These are phyloP conservation scores for Ophiocordyceps camponoti-floridani DNA, from an alignment of 2,329 filamentous ascomycete species.

Conservation along the genomic window DNA sequence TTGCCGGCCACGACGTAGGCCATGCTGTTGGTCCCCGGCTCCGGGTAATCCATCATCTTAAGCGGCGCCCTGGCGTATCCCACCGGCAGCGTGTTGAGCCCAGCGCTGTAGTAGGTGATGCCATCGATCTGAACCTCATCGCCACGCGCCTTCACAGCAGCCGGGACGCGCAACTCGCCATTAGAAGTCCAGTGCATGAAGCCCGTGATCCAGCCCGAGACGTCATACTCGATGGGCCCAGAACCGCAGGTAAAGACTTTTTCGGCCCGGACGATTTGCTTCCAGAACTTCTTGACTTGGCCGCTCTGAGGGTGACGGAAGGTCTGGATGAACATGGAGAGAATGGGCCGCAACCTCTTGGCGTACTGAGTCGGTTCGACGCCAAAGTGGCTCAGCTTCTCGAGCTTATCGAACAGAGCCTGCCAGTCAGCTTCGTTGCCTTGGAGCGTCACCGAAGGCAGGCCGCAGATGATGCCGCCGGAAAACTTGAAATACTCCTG, in stretches of 20 bases:
- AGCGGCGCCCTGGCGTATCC: constrained; percentile 22
- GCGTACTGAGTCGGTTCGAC: constrained; percentile 20
- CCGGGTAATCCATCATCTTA: constrained; percentile 14
- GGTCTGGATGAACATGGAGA: constrained; percentile 22
- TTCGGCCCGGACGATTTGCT: constrained; percentile 18
- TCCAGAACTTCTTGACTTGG: constrained; percentile 23
- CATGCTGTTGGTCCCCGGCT: constrained; percentile 3
- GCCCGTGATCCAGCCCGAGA: constrained; percentile 30
- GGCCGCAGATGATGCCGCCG: constrained; percentile 20
- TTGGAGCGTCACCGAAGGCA: constrained; percentile 22
- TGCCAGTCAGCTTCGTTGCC: constrained; percentile 21
- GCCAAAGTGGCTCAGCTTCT: constrained; percentile 24
- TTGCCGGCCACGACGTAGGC: constrained; percentile 21
- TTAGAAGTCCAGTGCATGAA: constrained; percentile 25
- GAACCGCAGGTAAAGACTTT: constrained; percentile 12
- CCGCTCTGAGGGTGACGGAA: constrained; percentile 20
- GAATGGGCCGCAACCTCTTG: constrained; percentile 21
- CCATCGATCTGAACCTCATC: constrained; percentile 9
- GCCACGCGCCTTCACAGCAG: constrained; percentile 2
- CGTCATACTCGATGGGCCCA: constrained; percentile 14
- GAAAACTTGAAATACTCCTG: constrained; percentile 20
- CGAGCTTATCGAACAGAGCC: constrained; percentile 20
- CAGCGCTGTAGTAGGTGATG: constrained; percentile 9
- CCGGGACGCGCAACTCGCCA: constrained; percentile 11
- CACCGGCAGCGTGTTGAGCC: constrained; percentile 14